Conservation (phyloP, 768 basidiomycete species). For the Russula earlei region DNA sequence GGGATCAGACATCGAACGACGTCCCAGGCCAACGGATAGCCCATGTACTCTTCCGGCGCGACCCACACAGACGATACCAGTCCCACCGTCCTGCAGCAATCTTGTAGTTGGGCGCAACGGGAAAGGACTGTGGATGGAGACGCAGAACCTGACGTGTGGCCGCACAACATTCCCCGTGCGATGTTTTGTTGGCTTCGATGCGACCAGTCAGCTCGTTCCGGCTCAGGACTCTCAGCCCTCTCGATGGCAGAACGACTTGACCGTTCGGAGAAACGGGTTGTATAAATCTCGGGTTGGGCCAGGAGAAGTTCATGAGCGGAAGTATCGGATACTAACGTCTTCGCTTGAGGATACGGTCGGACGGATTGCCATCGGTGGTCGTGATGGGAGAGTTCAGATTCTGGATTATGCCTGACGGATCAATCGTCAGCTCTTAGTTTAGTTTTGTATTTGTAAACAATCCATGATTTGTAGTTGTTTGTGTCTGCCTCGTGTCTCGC, state of each 20-base stretch:
- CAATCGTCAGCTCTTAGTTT: slow-evolving; percentile 1
- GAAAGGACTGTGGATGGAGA: slow-evolving; percentile 31
- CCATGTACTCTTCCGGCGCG: slow-evolving; percentile 25
- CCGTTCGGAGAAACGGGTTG: slow-evolving; percentile 23
- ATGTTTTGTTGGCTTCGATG: slow-evolving; percentile 27
- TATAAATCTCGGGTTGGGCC: slow-evolving; percentile 27
- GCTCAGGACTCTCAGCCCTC: slow-evolving; percentile 6
- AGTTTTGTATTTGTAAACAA: background rate
- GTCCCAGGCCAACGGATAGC: slow-evolving; percentile 4
- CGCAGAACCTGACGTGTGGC: slow-evolving; percentile 25
- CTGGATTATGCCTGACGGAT: slow-evolving; percentile 25
- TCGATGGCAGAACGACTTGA: slow-evolving; percentile 19
- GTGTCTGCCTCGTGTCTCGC: background rate
- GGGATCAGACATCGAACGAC: background rate
- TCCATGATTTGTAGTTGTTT: background rate
- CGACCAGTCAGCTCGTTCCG: slow-evolving; percentile 11
- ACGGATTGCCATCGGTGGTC: slow-evolving; percentile 28
- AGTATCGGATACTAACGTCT: slow-evolving; percentile 24
- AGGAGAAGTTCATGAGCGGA: slow-evolving; percentile 26
- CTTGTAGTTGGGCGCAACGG: slow-evolving; percentile 26
- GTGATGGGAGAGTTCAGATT: slow-evolving; percentile 27
- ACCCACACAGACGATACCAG: slow-evolving; percentile 20
- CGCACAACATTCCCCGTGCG: slow-evolving; percentile 26
- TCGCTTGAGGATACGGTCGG: slow-evolving; percentile 30
- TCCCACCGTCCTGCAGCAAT: slow-evolving; percentile 26